phyloP scores from a whole-genome alignment of 1,139 yeast species.

The Debaryomyces fabryi region DNA sequence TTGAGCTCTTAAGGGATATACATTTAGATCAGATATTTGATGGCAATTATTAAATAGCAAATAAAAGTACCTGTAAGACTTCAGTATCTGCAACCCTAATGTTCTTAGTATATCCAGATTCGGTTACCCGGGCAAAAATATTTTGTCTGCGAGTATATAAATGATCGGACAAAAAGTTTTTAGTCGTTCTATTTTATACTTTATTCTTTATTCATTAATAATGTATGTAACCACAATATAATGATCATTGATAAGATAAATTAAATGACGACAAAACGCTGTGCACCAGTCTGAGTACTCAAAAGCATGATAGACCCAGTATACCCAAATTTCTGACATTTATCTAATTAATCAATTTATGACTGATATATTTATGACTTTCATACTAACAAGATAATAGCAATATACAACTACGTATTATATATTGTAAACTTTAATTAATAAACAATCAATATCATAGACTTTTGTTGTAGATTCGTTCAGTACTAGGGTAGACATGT shows the following conservation, averaged over 20 bases:
- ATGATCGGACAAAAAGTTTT: background rate
- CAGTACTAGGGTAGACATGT: too few species aligned
- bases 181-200: background rate
- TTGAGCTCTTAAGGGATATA: background rate
- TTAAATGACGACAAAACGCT: conserved; percentile 50
- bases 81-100: conserved; percentile 1
- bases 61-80: background rate
- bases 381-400: conserved; percentile 2
- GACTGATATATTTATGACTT: background rate
- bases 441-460: background rate
- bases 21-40: background rate
- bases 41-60: background rate
- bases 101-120: background rate
- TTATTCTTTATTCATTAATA: background rate
- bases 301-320: conserved; percentile 49
- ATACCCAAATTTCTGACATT: conserved; percentile 51
- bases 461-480: too few species aligned
- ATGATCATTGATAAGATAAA: conserved; percentile 7
- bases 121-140: conserved; percentile 4
- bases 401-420: background rate
- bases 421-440: background rate
- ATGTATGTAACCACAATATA: conserved; percentile 7
- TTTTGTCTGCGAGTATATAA: background rate
- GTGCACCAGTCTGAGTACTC: conserved; percentile 59
- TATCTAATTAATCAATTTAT: background rate